phyloP scores from a whole-genome alignment of 768 basidiomycete genomes.

The Kwoniella botswanensis region DNA sequence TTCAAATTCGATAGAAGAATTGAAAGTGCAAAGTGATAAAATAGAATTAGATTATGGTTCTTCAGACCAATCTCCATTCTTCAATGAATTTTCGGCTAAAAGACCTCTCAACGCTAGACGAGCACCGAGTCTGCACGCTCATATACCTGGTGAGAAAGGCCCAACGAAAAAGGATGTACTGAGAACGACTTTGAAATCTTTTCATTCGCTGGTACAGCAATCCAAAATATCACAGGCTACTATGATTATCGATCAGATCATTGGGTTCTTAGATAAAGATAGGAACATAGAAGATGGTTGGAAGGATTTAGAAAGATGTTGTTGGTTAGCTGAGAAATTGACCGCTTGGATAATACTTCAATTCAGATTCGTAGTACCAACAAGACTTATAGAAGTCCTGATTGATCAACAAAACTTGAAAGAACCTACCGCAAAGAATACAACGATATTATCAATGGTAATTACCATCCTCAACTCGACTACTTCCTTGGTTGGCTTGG shows the following conservation, averaged over 20 bases:
- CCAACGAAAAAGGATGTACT: conserved; percentile 76
- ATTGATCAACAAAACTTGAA: conserved; percentile 61
- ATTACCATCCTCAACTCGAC: conserved; percentile 74
- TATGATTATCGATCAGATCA: conserved; percentile 72
- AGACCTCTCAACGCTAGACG: conserved; percentile 78
- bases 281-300: conserved; percentile 61
- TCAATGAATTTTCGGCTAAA: conserved; percentile 77
- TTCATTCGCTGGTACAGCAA: conserved; percentile 74
- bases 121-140: conserved; percentile 85
- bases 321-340: conserved; percentile 77
- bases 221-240: conserved; percentile 77
- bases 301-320: conserved; percentile 72
- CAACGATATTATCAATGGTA: conserved; percentile 75
- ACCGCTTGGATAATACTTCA: conserved; percentile 92
- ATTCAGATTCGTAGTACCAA: conserved; percentile 87
- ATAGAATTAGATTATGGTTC: conserved; percentile 65
- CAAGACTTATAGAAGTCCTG: conserved; percentile 78
- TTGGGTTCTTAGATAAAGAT: conserved; percentile 68
- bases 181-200: conserved; percentile 71
- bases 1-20: conserved; percentile 58
- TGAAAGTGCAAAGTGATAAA: conserved; percentile 71
- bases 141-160: conserved; percentile 85
- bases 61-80: conserved; percentile 71
- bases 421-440: conserved; percentile 58
- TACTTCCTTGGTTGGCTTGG: conserved; percentile 82